Evolutionary conservation across 1,284 basidiomycete genomes (phyloP), one percentile per base, ranked within the genome.

Genomic region (Filobasidium uniguttulatum): DNA sequence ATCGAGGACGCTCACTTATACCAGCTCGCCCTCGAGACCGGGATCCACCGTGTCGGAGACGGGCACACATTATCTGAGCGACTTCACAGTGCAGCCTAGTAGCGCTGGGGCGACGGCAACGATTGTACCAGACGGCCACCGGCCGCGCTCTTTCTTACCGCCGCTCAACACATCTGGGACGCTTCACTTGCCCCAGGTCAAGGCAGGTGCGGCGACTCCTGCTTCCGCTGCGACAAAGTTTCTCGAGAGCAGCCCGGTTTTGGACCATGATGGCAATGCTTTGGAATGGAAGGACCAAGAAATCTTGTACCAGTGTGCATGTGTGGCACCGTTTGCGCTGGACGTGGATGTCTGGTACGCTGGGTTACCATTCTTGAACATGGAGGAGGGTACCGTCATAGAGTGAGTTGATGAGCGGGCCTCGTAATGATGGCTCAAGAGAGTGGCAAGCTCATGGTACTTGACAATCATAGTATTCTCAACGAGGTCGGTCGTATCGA

Each of bases 401-500:
- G 65, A 68, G 66, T 66, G 48, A 60, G 65, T 61, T 3, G 20
- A 9, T 26, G 17, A 12, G 14, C 30, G 44, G 14, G n/a, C 20
- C 14, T 5, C 19, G 30, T 6, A 6, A n/a, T 15, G 15, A 30
- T 19, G 28, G 30, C 14, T 20, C 14, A 31, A 30, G 12, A 28
- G 23, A n/a, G 36, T 48, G 47, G 29, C 34, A 22, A 48, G 41
- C 48, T 33, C 3, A 20, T 19, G 3, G n/a, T 38, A 12, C 14
- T 17, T 28, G 40, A 8, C 17, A 30, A n/a, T 17, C 12, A 15
- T 43, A 67, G 64, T 48, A 62, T 71, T 14, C 60, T 67, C 46
- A 62, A 68, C 48, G 69, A 71, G 55, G 67, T 70, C 3, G 69
- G 69, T 1, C 58, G 68, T 6, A 65, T 71, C 17, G 66, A 69